phyloP scores from a whole-genome alignment of 2,329 filamentous ascomycete species.

The Incumbomyces lentus region DNA sequence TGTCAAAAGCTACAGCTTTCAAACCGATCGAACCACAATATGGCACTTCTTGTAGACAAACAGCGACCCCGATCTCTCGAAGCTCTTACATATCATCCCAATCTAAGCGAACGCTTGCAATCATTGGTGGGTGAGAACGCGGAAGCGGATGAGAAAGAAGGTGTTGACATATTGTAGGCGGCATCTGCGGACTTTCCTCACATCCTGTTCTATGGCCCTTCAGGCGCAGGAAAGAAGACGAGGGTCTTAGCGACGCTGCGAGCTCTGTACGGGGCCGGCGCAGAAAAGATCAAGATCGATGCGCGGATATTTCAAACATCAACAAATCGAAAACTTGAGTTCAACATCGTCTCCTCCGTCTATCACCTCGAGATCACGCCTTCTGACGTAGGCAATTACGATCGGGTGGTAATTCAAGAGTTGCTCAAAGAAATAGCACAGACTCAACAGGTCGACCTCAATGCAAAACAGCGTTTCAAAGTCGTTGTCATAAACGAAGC shows the following conservation, averaged over 20 bases:
- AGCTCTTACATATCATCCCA: constrained; percentile 71
- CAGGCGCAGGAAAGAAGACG: constrained; percentile 95
- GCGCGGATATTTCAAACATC: constrained; percentile 91
- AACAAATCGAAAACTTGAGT: constrained; percentile 87
- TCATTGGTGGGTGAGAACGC: constrained; percentile 56
- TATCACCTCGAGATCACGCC: constrained; percentile 99
- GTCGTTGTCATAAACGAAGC: constrained; percentile 99
- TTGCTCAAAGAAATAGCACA: constrained; percentile 95
- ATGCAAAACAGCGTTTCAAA: constrained; percentile 88
- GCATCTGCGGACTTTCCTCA: constrained; percentile 97
- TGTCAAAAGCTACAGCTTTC: neutral
- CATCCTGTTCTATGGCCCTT: constrained; percentile 91
- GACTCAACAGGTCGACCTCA: constrained; percentile 94
- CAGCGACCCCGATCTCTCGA: constrained; percentile 44
- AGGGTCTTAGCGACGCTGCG: constrained; percentile 90
- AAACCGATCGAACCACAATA: constrained; percentile 28
- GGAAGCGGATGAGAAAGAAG: constrained; percentile 6
- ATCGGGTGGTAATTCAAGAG: constrained; percentile 91
- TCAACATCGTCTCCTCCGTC: constrained; percentile 94
- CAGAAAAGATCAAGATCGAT: constrained; percentile 99
- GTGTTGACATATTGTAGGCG: constrained; percentile 41
- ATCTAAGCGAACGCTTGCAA: constrained; percentile 75
- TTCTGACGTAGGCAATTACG: constrained; percentile 91
- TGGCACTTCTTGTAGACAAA: constrained; percentile 58
- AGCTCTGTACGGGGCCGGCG: constrained; percentile 86